Evolutionary conservation across 257 asterid genomes (phyloP).

Genomic region (Datura wrightii): DNA sequence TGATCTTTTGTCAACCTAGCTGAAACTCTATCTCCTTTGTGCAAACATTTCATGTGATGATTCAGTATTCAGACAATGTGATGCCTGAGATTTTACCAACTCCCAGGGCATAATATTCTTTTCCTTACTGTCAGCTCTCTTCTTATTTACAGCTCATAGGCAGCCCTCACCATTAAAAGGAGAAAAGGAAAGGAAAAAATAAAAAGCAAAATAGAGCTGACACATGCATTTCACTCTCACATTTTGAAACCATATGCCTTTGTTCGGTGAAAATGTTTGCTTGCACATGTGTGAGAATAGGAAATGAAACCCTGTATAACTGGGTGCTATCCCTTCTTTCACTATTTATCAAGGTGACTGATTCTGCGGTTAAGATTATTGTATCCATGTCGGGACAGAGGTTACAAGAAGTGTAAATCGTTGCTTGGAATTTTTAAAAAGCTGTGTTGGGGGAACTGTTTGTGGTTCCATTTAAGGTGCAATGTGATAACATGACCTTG

Average conservation of each 20-base stretch:
- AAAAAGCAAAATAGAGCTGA: slow-evolving; percentile 11
- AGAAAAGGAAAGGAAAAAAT: neutral
- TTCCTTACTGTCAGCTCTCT: neutral
- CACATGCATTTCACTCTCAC: neutral
- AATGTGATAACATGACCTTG: neutral
- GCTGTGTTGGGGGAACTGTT: neutral
- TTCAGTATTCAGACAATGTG: neutral
- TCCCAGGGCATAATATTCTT: neutral
- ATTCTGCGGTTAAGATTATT: neutral
- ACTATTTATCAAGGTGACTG: neutral
- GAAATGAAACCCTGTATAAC: neutral
- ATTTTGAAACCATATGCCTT: neutral
- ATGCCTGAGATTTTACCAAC: neutral
- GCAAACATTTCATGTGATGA: neutral
- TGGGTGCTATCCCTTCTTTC: neutral
- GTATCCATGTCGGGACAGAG: neutral
- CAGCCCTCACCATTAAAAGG: neutral
- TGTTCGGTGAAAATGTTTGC: slow-evolving; percentile 4
- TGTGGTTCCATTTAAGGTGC: neutral
- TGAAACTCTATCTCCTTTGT: neutral
- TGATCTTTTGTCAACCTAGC: neutral
- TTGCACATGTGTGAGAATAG: neutral
- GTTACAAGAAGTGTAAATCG: neutral
- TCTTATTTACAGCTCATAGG: neutral
- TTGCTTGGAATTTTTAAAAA: neutral